Evolutionary conservation across 2,329 filamentous ascomycete genomes (phyloP).

Genomic region (Amylocarpus encephaloides): DNA sequence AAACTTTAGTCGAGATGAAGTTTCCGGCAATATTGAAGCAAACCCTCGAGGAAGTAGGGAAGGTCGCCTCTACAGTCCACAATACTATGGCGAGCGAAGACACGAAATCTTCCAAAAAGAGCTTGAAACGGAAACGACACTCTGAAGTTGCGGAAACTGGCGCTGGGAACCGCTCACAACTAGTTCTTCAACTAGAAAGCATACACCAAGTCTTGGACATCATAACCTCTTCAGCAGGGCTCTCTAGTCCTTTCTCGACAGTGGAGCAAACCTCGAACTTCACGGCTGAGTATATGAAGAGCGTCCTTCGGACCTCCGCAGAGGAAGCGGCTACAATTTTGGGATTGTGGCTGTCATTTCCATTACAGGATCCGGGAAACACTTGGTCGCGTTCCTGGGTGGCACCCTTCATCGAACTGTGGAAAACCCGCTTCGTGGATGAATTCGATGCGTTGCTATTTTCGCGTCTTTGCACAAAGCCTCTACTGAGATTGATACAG

Average conservation of each 20-base stretch:
- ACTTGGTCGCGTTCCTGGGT: slow-evolving; percentile 16
- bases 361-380: background rate
- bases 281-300: slow-evolving; percentile 29
- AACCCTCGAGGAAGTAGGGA: slow-evolving; percentile 51
- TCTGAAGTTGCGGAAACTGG: slow-evolving; percentile 6
- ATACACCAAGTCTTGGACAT: slow-evolving; percentile 20
- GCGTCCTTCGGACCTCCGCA: slow-evolving; percentile 25
- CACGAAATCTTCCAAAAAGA: slow-evolving; percentile 30
- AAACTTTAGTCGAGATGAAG: slow-evolving; percentile 62
- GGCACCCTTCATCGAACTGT: slow-evolving; percentile 28
- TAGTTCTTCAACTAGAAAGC: no score
- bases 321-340: slow-evolving; percentile 28
- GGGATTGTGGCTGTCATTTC: slow-evolving; percentile 29
- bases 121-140: slow-evolving; percentile 27
- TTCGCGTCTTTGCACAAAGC: slow-evolving; percentile 29
- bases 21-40: slow-evolving; percentile 62
- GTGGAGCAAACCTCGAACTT: slow-evolving; percentile 16
- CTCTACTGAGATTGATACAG: slow-evolving; percentile 27
- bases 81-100: no score
- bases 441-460: slow-evolving; percentile 24
- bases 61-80: slow-evolving; percentile 8
- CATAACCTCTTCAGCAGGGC: slow-evolving; percentile 19
- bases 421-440: slow-evolving; percentile 21
- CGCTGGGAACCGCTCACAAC: no score
- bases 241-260: background rate